Evolutionary conservation across 2,329 filamentous ascomycete species (phyloP).

Genomic region (Rhynchosporium graminicola): DNA sequence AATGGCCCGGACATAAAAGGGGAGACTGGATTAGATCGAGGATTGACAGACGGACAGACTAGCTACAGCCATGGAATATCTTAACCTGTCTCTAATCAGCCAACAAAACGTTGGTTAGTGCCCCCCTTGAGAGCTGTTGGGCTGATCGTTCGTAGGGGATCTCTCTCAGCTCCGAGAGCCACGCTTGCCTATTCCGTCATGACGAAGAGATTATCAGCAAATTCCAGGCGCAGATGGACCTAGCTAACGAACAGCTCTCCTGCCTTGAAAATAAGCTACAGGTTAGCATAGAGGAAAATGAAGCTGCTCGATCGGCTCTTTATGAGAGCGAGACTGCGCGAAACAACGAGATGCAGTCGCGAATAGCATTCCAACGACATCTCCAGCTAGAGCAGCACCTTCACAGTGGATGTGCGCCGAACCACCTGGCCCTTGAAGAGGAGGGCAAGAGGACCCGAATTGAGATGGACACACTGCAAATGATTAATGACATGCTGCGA

Average conservation of each 20-base stretch:
- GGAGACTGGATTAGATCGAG: neutral
- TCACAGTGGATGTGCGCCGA: slow-evolving; percentile 9
- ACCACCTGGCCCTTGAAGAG: neutral
- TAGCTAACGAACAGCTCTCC: neutral
- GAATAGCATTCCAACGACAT: slow-evolving; percentile 10
- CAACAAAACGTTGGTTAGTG: neutral
- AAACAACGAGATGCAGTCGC: slow-evolving; percentile 9
- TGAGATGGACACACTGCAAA: neutral
- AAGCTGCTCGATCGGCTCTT: neutral
- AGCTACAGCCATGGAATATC: neutral
- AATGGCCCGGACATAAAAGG: slow-evolving; percentile 7
- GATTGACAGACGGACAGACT: neutral
- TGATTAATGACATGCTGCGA: slow-evolving; percentile 6
- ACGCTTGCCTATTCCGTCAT: neutral
- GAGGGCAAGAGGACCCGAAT: neutral
- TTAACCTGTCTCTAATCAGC: neutral
- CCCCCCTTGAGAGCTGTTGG: neutral
- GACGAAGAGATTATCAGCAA: slow-evolving; percentile 5
- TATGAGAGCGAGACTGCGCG: slow-evolving; percentile 13
- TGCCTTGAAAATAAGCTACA: slow-evolving; percentile 6
- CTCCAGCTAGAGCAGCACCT: slow-evolving; percentile 14
- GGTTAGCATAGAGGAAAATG: neutral
- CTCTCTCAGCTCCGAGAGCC: neutral
- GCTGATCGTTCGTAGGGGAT: neutral
- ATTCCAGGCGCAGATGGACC: neutral